Conservation (phyloP, 2,329 filamentous ascomycete species). For the Ophiostoma tasmaniense region DNA sequence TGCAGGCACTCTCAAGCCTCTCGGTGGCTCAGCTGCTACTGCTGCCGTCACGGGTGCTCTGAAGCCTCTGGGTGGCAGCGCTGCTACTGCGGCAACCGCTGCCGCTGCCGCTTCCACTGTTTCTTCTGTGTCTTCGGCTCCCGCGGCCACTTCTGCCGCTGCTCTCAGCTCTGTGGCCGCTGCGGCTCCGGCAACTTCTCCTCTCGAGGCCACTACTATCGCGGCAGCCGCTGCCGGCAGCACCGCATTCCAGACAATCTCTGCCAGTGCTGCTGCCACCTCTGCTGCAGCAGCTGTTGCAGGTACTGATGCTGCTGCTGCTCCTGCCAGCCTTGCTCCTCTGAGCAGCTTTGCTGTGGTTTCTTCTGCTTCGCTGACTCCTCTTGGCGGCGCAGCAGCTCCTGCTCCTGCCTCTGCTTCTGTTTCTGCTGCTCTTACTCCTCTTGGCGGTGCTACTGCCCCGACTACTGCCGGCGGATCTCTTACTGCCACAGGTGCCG, state of each 20-base stretch:
- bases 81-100: constrained; percentile 6
- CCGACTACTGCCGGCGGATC: background rate
- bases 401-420: background rate
- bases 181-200: background rate
- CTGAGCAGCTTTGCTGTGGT: background rate
- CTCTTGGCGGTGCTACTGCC: background rate
- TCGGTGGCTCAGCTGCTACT: constrained; percentile 10
- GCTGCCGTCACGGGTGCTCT: constrained; percentile 11
- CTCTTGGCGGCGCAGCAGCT: background rate
- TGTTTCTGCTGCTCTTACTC: background rate
- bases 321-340: background rate
- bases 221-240: background rate
- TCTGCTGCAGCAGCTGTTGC: background rate
- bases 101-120: too few relatives aligned
- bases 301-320: background rate
- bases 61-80: constrained; percentile 15
- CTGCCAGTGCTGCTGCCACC: background rate
- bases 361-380: background rate
- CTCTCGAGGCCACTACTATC: background rate
- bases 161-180: background rate
- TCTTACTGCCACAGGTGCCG: background rate
- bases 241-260: background rate
- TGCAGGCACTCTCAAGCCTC: constrained; percentile 17
- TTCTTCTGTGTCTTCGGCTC: background rate
- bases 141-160: background rate